phyloP scores from a whole-genome alignment of 805 yeast genomes.

The Sugiyamaella valdiviana region DNA sequence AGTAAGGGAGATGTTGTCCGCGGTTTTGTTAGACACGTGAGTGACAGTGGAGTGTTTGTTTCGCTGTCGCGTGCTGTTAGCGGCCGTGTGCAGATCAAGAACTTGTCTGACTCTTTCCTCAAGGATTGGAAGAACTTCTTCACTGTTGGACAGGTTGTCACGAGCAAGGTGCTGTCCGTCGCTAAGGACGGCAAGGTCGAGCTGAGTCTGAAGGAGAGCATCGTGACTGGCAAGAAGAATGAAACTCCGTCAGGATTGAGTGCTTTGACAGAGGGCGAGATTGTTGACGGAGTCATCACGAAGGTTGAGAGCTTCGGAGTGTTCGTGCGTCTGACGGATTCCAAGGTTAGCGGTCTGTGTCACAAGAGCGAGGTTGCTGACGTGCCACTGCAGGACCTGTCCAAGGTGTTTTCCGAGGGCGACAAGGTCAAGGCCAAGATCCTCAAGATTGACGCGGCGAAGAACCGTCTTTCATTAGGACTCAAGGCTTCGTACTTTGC shows the following conservation, averaged over 20 bases:
- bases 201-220: conserved; percentile 75
- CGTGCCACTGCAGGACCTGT: conserved; percentile 47
- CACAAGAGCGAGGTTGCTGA: conserved; percentile 79
- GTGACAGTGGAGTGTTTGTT: conserved; percentile 70
- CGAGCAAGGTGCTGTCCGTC: conserved; percentile 59
- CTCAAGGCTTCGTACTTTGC: conserved; percentile 89
- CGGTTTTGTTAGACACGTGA: conserved; percentile 73
- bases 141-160: conserved; percentile 63
- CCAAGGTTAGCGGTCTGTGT: conserved; percentile 76
- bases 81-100: conserved; percentile 76
- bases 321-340: conserved; percentile 70
- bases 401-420: conserved; percentile 73
- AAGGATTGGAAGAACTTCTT: conserved; percentile 84
- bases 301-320: conserved; percentile 85
- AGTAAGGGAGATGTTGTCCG: conserved; percentile 65
- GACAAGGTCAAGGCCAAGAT: conserved; percentile 85
- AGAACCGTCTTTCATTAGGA: conserved; percentile 78
- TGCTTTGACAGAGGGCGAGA: conserved; percentile 63
- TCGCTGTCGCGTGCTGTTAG: conserved; percentile 62
- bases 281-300: conserved; percentile 71
- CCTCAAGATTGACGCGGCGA: conserved; percentile 52
- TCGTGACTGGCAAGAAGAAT: conserved; percentile 62
- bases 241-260: conserved; percentile 31
- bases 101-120: conserved; percentile 72
- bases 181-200: conserved; percentile 59